Percentiles rank a stretch among this genome's conserved stretches.
phyloP scores from a whole-genome alignment of 2,329 filamentous ascomycete genomes.

The Falciphora oryzae region DNA sequence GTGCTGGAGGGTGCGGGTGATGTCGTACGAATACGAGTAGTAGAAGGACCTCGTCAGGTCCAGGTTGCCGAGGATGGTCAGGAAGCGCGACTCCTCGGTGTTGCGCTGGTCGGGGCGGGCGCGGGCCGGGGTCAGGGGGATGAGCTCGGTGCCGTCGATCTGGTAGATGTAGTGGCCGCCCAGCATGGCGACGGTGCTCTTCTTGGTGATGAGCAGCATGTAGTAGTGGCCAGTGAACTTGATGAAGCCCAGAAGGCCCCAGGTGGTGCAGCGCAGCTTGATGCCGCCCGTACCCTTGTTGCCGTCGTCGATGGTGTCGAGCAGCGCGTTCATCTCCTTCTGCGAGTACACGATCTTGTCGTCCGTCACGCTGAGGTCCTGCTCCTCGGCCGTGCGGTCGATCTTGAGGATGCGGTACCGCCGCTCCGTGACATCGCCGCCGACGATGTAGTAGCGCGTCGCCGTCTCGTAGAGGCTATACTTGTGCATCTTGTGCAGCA shows the following conservation, averaged over 20 bases:
- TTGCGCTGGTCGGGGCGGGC: slow-evolving; percentile 73
- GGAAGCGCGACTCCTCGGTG: slow-evolving; percentile 82
- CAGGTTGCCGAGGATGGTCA: slow-evolving; percentile 83
- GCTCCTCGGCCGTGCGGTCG: slow-evolving; percentile 73
- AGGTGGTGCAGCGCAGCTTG: slow-evolving; percentile 82
- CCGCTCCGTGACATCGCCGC: slow-evolving; percentile 82
- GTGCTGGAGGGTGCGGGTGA: slow-evolving; percentile 85
- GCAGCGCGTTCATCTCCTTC: slow-evolving; percentile 85
- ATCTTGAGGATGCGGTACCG: slow-evolving; percentile 92
- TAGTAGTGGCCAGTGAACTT: slow-evolving; percentile 94
- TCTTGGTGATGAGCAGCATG: slow-evolving; percentile 94
- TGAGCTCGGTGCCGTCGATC: slow-evolving; percentile 86
- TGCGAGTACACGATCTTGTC: slow-evolving; percentile 94
- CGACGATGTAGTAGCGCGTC: slow-evolving; percentile 88
- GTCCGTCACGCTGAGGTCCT: slow-evolving; percentile 80
- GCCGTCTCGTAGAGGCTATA: slow-evolving; percentile 97
- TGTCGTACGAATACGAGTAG: slow-evolving; percentile 97
- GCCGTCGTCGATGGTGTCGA: slow-evolving; percentile 91
- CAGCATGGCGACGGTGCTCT: slow-evolving; percentile 92
- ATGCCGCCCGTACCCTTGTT: slow-evolving; percentile 88
- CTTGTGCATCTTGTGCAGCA: slow-evolving; percentile 75
- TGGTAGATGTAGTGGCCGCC: slow-evolving; percentile 96
- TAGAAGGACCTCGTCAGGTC: slow-evolving; percentile 92
- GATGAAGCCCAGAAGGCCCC: slow-evolving; percentile 93
- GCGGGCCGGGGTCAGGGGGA: slow-evolving; percentile 74